phyloP scores from a whole-genome alignment of 257 asterid genomes.

The Perilla frutescens region DNA sequence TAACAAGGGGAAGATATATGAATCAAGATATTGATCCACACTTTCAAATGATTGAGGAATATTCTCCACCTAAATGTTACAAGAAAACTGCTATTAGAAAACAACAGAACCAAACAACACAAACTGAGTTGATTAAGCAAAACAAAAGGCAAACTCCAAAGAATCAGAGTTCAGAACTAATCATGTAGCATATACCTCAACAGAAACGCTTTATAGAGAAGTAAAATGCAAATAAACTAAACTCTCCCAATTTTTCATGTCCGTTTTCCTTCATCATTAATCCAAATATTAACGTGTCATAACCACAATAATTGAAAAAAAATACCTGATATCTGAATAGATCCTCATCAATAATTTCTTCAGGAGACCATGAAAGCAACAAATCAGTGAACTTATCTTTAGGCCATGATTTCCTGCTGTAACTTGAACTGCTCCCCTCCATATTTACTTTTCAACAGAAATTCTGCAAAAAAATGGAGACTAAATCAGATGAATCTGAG shows the following conservation, averaged over 20 bases:
- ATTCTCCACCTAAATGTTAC: constrained; percentile 43
- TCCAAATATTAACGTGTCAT: not conserved
- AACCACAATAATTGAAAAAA: not conserved
- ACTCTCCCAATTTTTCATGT: too few species aligned
- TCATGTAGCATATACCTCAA: too few species aligned
- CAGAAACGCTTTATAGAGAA: too few species aligned
- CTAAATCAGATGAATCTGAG: not conserved
- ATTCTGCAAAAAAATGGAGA: not conserved
- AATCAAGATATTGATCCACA: constrained; percentile 45
- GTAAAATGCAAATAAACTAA: too few species aligned
- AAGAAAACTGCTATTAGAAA: not conserved
- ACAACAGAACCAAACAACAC: too few species aligned
- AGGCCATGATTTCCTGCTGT: constrained; percentile 24
- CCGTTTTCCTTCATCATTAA: too few species aligned
- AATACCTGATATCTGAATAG: constrained; percentile 53
- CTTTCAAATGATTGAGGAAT: constrained; percentile 51
- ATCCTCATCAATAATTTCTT: constrained; percentile 46
- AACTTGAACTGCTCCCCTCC: not conserved
- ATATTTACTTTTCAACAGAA: not conserved
- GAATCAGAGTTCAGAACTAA: too few species aligned
- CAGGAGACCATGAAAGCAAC: constrained; percentile 55
- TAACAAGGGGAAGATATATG: constrained; percentile 44
- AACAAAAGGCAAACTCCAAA: too few species aligned
- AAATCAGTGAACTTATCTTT: constrained; percentile 44
- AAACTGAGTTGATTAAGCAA: too few species aligned